Evolutionary conservation across 371 early-diverging fungal genomes (phyloP).

Genomic region (Lichtheimia corymbifera): DNA sequence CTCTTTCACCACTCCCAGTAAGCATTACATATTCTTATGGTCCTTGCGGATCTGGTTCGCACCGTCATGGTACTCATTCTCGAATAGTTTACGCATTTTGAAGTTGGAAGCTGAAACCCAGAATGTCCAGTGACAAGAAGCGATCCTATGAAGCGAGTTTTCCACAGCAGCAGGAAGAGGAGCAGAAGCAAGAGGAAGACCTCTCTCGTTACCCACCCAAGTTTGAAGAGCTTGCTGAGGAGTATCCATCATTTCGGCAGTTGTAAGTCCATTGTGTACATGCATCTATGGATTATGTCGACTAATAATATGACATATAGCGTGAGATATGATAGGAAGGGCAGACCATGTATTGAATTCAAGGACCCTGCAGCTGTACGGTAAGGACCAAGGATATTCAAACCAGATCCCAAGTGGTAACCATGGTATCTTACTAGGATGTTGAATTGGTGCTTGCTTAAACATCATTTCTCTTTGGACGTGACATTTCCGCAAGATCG

Average conservation of each 20-base stretch:
- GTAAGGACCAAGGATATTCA: slow-evolving; percentile 15
- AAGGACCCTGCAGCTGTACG: slow-evolving; percentile 40
- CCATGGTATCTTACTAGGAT: slow-evolving; percentile 28
- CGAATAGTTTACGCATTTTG: slow-evolving; percentile 3
- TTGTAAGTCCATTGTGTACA: slow-evolving; percentile 15
- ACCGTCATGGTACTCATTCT: slow-evolving; percentile 16
- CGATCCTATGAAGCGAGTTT: no score
- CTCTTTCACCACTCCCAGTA: not conserved
- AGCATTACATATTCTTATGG: slow-evolving; percentile 41
- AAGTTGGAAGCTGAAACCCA: no score
- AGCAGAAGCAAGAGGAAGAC: no score
- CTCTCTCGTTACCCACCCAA: not conserved
- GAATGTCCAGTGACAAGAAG: no score
- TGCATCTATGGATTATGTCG: not conserved
- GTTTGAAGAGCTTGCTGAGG: slow-evolving; percentile 27
- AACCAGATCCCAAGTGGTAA: not conserved
- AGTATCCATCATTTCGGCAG: slow-evolving; percentile 21
- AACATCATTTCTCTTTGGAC: slow-evolving; percentile 54
- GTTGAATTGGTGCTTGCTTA: slow-evolving; percentile 57
- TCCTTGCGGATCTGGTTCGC: slow-evolving; percentile 43
- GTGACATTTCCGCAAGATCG: slow-evolving; percentile 65
- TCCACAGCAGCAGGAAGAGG: no score
- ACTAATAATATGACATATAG: slow-evolving; percentile 13
- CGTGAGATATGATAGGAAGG: slow-evolving; percentile 14
- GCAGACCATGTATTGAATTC: slow-evolving; percentile 35